Evolutionary conservation across 2,329 filamentous ascomycete genomes (phyloP).

Genomic region (Alternaria sp.): DNA sequence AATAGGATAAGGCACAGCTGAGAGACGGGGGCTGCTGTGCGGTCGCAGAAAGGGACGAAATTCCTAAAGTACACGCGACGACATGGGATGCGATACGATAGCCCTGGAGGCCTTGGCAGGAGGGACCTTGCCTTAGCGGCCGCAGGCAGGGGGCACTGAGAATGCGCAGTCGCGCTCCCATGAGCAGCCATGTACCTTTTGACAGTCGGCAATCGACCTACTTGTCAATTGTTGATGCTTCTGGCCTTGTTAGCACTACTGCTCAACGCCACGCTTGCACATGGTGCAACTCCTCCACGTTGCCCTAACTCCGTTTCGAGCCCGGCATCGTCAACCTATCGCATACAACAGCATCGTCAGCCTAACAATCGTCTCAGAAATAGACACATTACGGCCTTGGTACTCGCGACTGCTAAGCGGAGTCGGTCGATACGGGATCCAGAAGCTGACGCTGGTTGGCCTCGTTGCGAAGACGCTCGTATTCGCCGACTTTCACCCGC

Average conservation of each 20-base stretch:
- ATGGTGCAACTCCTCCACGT: conserved; percentile 9
- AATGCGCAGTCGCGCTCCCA: background rate
- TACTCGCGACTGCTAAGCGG: background rate
- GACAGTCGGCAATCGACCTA: background rate
- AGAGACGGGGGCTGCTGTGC: conserved; percentile 8
- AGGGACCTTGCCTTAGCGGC: conserved; percentile 27
- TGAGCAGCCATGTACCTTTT: conserved; percentile 1
- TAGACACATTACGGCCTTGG: background rate
- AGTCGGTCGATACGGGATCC: background rate
- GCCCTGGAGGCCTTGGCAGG: conserved; percentile 20
- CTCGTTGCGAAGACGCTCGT: background rate
- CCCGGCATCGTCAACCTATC: background rate
- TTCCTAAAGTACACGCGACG: conserved; percentile 24
- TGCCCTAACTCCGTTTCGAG: conserved; percentile 5
- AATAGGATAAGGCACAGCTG: conserved; percentile 1
- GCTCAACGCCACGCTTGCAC: conserved; percentile 8
- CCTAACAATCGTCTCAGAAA: background rate
- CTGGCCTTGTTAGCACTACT: background rate
- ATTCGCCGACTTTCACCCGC: conserved; percentile 3
- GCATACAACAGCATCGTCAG: background rate
- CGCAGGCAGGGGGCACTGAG: conserved; percentile 6
- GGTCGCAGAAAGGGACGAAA: conserved; percentile 24
- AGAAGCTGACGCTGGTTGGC: background rate
- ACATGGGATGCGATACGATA: conserved; percentile 22
- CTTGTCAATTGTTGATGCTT: background rate